Percentiles rank a stretch among this genome's conserved stretches.
phyloP scores from a whole-genome alignment of 116 monocot species.

The Papilionanthe hybrid region DNA sequence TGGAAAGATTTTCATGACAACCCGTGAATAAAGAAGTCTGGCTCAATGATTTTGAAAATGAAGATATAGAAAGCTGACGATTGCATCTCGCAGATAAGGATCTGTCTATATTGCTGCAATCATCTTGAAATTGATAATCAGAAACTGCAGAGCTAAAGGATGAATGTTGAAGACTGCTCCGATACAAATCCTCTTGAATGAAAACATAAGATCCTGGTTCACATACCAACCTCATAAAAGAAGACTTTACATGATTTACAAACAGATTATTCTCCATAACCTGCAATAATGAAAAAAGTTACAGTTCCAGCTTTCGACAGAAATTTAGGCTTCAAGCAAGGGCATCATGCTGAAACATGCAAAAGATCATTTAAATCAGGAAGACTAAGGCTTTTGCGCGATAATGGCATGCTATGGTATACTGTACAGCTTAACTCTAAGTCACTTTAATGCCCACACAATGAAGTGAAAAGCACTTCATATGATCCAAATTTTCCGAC shows the following conservation, averaged over 20 bases:
- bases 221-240: background rate
- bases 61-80: slow-evolving; percentile 12
- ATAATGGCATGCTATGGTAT: background rate
- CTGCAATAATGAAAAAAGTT: background rate
- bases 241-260: slow-evolving; percentile 1
- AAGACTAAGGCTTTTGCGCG: background rate
- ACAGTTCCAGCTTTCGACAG: background rate
- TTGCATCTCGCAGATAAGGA: slow-evolving; percentile 5
- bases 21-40: background rate
- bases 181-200: background rate
- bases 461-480: background rate
- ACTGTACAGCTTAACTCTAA: background rate
- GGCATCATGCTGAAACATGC: background rate
- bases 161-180: background rate
- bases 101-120: slow-evolving; percentile 5
- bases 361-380: background rate
- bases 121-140: background rate
- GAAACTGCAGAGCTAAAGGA: background rate
- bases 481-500: too few species aligned
- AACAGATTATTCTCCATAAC: slow-evolving; percentile 11
- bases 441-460: background rate
- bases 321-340: background rate
- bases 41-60: background rate
- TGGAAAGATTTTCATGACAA: background rate
- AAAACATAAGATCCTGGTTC: background rate